phyloP scores from a whole-genome alignment of 108 stramenopile species.

The Conticribra guillardii region DNA sequence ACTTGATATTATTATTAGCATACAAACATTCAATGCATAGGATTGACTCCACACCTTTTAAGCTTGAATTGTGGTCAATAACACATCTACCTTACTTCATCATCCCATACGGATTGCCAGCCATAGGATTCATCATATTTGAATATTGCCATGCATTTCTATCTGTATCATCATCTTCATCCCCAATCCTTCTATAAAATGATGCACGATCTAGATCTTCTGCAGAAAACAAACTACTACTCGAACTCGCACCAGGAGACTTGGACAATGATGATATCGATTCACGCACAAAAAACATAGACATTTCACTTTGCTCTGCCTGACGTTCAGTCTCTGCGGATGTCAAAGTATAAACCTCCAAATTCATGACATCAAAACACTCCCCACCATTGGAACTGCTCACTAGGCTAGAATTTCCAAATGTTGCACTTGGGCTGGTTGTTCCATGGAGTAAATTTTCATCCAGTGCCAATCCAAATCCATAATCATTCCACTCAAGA shows the following conservation, averaged over 20 bases:
- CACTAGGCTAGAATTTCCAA: slow-evolving; percentile 68
- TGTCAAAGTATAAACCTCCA: slow-evolving; percentile 84
- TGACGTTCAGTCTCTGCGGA: slow-evolving; percentile 64
- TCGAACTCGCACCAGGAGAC: slow-evolving; percentile 3
- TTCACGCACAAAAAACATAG: slow-evolving; percentile 35
- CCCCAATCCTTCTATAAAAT: slow-evolving; percentile 37
- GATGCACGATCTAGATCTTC: slow-evolving; percentile 30
- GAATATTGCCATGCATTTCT: slow-evolving; percentile 31
- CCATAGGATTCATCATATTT: slow-evolving; percentile 40
- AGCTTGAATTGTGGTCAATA: too few species aligned
- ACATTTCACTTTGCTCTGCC: slow-evolving; percentile 70
- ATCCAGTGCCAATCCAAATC: slow-evolving; percentile 73
- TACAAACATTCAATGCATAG: too few species aligned
- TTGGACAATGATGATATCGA: slow-evolving; percentile 9
- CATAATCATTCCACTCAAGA: slow-evolving; percentile 54
- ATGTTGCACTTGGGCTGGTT: slow-evolving; percentile 77
- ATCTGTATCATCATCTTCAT: slow-evolving; percentile 38
- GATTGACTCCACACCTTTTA: too few species aligned
- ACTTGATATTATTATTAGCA: too few species aligned
- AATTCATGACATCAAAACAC: slow-evolving; percentile 68
- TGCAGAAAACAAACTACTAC: slow-evolving; percentile 18
- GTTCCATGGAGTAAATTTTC: slow-evolving; percentile 68
- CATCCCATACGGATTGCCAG: slow-evolving; percentile 24
- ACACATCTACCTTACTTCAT: slow-evolving; percentile 12
- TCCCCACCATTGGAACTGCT: slow-evolving; percentile 44